phyloP scores from a whole-genome alignment of 192 early-diverging fungal genomes.

The Coemansia sp. region DNA sequence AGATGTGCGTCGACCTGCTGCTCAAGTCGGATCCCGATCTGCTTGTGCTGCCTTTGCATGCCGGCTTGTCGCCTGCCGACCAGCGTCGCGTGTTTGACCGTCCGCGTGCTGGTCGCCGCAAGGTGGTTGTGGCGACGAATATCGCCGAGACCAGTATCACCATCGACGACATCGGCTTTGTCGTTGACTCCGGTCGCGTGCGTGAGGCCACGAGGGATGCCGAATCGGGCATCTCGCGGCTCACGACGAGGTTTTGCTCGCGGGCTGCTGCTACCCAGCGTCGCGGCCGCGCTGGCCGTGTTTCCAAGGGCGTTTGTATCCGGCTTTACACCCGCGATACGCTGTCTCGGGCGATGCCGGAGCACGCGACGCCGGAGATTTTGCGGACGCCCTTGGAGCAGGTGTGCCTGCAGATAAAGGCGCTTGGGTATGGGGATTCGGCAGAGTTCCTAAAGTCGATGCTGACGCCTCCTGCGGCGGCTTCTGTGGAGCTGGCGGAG shows the following conservation, averaged over 20 bases:
- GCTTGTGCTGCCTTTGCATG: constrained; percentile 60
- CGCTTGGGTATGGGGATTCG: constrained; percentile 62
- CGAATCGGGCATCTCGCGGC: constrained; percentile 57
- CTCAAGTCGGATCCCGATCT: constrained; percentile 19
- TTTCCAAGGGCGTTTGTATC: constrained; percentile 71
- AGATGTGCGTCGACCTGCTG: constrained; percentile 61
- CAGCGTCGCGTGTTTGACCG: constrained; percentile 53
- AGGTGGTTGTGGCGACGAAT: constrained; percentile 87
- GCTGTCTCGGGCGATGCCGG: constrained; percentile 55
- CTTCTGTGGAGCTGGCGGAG: constrained; percentile 58
- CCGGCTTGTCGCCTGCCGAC: constrained; percentile 54
- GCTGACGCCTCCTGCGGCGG: constrained; percentile 64
- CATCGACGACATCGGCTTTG: constrained; percentile 72
- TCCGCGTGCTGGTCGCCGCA: constrained; percentile 57
- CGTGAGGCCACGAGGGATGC: constrained; percentile 60
- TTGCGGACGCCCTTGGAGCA: constrained; percentile 80
- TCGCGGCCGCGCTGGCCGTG: constrained; percentile 81
- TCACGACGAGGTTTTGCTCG: constrained; percentile 55
- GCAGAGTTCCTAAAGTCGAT: constrained; percentile 56
- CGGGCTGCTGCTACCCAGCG: constrained; percentile 64
- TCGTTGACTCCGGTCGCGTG: constrained; percentile 67
- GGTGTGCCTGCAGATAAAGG: constrained; percentile 68
- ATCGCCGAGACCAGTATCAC: constrained; percentile 71
- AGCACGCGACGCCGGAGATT: constrained; percentile 72
- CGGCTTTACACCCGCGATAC: constrained; percentile 62